Evolutionary conservation across 768 basidiomycete species (phyloP).

Genomic region (Rubroboletus satanas): DNA sequence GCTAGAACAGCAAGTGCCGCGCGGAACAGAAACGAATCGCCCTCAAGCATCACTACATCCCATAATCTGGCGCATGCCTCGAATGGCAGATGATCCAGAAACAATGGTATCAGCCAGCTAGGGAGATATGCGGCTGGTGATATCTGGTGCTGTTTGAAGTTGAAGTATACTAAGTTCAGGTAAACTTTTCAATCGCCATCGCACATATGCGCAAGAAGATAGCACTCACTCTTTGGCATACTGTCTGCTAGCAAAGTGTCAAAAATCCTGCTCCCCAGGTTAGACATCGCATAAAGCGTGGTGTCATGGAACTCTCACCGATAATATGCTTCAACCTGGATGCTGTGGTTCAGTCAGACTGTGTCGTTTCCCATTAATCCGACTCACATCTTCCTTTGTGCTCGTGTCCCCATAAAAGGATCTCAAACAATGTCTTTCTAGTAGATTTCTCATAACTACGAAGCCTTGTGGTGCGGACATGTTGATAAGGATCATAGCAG

Average conservation of each 20-base stretch:
- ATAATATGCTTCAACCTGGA: conserved; percentile 86
- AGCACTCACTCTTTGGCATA: conserved; percentile 81
- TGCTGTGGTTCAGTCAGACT: conserved; percentile 25
- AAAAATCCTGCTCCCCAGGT: conserved; percentile 60
- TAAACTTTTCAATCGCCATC: not conserved
- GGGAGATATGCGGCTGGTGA: conserved; percentile 80
- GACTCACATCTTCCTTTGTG: conserved; percentile 74
- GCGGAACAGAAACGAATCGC: conserved; percentile 86
- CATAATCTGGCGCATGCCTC: conserved; percentile 87
- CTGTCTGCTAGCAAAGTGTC: conserved; percentile 88
- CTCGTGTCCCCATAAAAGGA: conserved; percentile 76
- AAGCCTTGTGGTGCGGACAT: conserved; percentile 76
- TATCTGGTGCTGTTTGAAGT: conserved; percentile 91
- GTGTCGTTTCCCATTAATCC: conserved; percentile 11
- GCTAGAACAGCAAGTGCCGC: conserved; percentile 79
- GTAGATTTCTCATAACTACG: conserved; percentile 76
- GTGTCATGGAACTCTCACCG: conserved; percentile 43
- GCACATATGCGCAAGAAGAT: not conserved
- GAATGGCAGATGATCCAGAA: conserved; percentile 83
- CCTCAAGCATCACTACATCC: conserved; percentile 85
- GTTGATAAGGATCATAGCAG: conserved; percentile 83
- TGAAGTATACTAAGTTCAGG: conserved; percentile 70
- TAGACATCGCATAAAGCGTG: conserved; percentile 4
- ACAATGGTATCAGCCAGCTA: conserved; percentile 79
- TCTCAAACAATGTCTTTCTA: conserved; percentile 81